Percentiles rank a stretch among this genome's conserved stretches.
Evolutionary conservation across 208 protist species (phyloP).

Genomic region (Trypanosomatidae sp.): DNA sequence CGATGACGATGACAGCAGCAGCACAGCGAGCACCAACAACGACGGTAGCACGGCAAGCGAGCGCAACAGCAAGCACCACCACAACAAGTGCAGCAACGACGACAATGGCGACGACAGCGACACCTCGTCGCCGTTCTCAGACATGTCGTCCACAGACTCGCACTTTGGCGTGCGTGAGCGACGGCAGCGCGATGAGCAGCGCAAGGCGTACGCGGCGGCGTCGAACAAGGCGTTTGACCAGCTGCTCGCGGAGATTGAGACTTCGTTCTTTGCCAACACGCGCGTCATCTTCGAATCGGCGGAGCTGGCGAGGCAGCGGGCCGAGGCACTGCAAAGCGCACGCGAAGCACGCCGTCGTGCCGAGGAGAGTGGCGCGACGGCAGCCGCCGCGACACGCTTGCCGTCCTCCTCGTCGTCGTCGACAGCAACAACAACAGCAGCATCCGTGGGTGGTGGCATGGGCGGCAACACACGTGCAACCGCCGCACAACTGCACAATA

Average conservation of each 20-base stretch:
- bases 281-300: slow-evolving; percentile 13
- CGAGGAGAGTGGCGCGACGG: neutral
- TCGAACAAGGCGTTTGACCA: slow-evolving; percentile 30
- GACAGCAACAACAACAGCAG: neutral
- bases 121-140: neutral
- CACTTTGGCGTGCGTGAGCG: neutral
- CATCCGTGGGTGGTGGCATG: no score
- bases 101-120: neutral
- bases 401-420: neutral
- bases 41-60: slow-evolving; percentile 1
- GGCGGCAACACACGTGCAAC: neutral
- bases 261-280: slow-evolving; percentile 21
- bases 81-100: slow-evolving; percentile 1
- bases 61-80: no score
- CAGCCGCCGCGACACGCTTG: neutral
- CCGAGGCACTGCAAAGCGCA: slow-evolving; percentile 6
- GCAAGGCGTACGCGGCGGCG: slow-evolving; percentile 4
- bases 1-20: no score
- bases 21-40: neutral
- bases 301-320: slow-evolving; percentile 8
- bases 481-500: neutral
- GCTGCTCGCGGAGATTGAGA: slow-evolving; percentile 34
- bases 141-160: neutral
- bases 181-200: neutral
- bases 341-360: slow-evolving; percentile 3